Conservation (phyloP, 495 filamentous ascomycete genomes). For the Clohesyomyces aquaticus region DNA sequence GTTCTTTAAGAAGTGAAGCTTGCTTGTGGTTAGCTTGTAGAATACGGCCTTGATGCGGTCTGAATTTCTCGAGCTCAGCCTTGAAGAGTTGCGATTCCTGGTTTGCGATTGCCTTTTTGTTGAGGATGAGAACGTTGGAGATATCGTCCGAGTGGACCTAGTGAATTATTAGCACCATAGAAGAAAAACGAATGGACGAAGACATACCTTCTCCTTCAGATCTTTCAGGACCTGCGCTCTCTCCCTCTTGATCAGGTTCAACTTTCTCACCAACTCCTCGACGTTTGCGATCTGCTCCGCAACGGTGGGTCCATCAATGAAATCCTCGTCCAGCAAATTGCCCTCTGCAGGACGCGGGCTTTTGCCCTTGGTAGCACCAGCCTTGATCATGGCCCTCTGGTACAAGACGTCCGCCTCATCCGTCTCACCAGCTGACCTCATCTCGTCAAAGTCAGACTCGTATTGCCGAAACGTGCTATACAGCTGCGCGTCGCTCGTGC, state of each 20-base stretch:
- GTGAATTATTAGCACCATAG: slow-evolving; percentile 4
- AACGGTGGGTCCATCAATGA: slow-evolving; percentile 70
- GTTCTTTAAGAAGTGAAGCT: slow-evolving; percentile 88
- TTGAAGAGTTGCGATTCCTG: slow-evolving; percentile 91
- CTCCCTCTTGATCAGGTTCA: slow-evolving; percentile 90
- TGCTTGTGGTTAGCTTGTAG: slow-evolving; percentile 95
- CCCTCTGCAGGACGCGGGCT: slow-evolving; percentile 68
- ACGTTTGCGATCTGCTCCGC: slow-evolving; percentile 86
- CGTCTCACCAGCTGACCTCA: slow-evolving; percentile 84
- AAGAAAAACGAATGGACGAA: background rate
- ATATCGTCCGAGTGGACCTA: slow-evolving; percentile 96
- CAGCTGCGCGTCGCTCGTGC: slow-evolving; percentile 83
- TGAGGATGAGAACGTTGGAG: slow-evolving; percentile 92
- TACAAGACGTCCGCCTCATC: slow-evolving; percentile 90
- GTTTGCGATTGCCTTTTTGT: slow-evolving; percentile 90
- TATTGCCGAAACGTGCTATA: slow-evolving; percentile 81
- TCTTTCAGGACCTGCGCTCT: slow-evolving; percentile 91
- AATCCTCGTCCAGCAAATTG: slow-evolving; percentile 87
- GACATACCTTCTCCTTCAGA: slow-evolving; percentile 87
- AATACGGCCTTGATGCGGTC: slow-evolving; percentile 87
- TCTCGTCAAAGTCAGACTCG: slow-evolving; percentile 89
- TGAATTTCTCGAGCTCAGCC: slow-evolving; percentile 92
- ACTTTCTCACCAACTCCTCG: slow-evolving; percentile 86
- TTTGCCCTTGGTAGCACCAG: slow-evolving; percentile 63
- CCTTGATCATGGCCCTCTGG: slow-evolving; percentile 77